These are phyloP conservation scores for Leccinum sublutescens DNA, from an alignment of 768 basidiomycete species.

Conservation along the genomic window DNA sequence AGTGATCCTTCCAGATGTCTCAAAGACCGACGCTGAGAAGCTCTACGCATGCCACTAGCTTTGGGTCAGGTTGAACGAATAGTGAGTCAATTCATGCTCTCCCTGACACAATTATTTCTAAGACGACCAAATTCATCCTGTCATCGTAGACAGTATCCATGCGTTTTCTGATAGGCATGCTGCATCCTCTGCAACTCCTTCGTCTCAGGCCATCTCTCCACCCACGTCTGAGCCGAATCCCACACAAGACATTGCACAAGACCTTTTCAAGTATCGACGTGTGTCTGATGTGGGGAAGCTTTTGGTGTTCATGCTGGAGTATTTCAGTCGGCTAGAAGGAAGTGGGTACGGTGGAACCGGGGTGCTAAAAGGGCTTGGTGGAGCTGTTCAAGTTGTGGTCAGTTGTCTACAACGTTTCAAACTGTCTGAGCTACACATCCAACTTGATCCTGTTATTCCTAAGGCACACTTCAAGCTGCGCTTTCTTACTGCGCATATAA, in stretches of 20 bases:
- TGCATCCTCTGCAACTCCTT: constrained; percentile 12
- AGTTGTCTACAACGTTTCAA: constrained; percentile 21
- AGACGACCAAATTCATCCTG: constrained; percentile 41
- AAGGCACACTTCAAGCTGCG: constrained; percentile 75
- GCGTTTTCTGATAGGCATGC: constrained; percentile 54
- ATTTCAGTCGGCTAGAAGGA: constrained; percentile 23
- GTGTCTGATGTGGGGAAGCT: constrained; percentile 65
- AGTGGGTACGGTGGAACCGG: constrained; percentile 22
- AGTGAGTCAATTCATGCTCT: constrained; percentile 40
- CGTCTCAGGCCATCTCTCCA: constrained; percentile 10
- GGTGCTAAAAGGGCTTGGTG: constrained; percentile 40
- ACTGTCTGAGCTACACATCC: background rate
- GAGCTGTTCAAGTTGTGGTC: constrained; percentile 62
- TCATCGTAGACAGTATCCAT: constrained; percentile 70
- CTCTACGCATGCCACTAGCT: constrained; percentile 77
- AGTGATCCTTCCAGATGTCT: constrained; percentile 57
- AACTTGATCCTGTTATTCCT: background rate
- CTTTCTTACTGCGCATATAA: constrained; percentile 74
- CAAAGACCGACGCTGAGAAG: constrained; percentile 85
- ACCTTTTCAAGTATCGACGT: constrained; percentile 80
- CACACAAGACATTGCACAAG: constrained; percentile 75
- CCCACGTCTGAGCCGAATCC: constrained; percentile 45
- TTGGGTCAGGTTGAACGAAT: constrained; percentile 75
- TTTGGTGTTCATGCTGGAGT: constrained; percentile 55
- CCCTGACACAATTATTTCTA: background rate